A percentile compares a stretch with the other conserved stretches of the same genome.
These are phyloP conservation scores for Eucalyptus viminalis DNA, from an alignment of 345 rosid genomes.

Conservation along the genomic window DNA sequence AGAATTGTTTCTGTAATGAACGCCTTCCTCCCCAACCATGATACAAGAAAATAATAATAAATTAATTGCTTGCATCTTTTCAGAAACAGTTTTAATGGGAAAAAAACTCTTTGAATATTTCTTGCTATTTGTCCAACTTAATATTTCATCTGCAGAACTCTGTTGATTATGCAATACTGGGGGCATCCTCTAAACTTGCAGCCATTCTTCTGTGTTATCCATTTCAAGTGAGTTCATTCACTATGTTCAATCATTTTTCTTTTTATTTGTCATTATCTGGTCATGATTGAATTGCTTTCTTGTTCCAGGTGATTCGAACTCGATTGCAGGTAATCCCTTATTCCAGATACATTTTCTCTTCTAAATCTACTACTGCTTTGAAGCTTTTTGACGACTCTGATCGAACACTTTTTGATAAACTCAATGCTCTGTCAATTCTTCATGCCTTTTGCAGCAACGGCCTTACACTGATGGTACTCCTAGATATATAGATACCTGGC, in stretches of 20 bases:
- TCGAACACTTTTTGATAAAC: neutral
- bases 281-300: neutral
- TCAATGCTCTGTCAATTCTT: neutral
- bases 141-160: constrained; percentile 41
- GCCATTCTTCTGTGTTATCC: constrained; percentile 87
- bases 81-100: neutral
- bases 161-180: constrained; percentile 76
- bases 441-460: constrained; percentile 53
- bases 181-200: constrained; percentile 77
- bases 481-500: constrained; percentile 73
- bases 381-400: neutral
- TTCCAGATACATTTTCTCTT: neutral
- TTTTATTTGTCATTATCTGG: neutral
- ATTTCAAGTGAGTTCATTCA: constrained; percentile 39
- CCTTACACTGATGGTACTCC: constrained; percentile 67
- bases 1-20: neutral
- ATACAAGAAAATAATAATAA: neutral
- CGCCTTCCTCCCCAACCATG: neutral
- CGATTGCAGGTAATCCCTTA: constrained; percentile 55
- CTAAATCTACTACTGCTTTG: neutral
- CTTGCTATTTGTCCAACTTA: neutral
- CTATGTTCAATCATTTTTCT: neutral
- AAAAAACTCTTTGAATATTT: too few relatives aligned
- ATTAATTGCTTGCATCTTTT: neutral
- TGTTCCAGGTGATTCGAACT: constrained; percentile 69